A percentile compares a stretch with the other conserved stretches of the same genome.
These are phyloP conservation scores for Ceratobasidium theobromae DNA, from an alignment of 1,284 basidiomycete species.

Conservation along the genomic window DNA sequence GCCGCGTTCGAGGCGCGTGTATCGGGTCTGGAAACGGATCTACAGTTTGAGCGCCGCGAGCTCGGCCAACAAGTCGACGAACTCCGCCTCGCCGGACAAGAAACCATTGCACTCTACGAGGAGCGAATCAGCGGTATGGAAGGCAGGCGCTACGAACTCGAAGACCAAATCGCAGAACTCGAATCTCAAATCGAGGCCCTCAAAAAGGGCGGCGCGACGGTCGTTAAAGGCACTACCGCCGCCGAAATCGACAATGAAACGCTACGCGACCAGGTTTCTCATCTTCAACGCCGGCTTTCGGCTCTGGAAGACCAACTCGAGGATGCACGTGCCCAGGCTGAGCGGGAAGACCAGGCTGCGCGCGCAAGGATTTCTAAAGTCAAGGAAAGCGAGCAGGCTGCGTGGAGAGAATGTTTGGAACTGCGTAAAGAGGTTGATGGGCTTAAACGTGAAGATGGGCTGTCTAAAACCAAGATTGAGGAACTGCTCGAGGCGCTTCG, in stretches of 20 bases:
- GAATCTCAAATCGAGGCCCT: slow-evolving; percentile 55
- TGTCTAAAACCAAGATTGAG: slow-evolving; percentile 63
- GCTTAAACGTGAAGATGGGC: slow-evolving; percentile 61
- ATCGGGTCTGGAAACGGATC: slow-evolving; percentile 51
- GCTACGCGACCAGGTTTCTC: slow-evolving; percentile 81
- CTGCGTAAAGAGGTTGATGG: slow-evolving; percentile 65
- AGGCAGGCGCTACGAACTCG: slow-evolving; percentile 73
- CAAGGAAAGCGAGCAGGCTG: slow-evolving; percentile 75
- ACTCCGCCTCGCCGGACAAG: slow-evolving; percentile 82
- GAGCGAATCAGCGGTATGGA: slow-evolving; percentile 75
- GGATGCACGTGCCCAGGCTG: slow-evolving; percentile 68
- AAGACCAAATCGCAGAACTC: slow-evolving; percentile 63
- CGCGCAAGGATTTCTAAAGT: slow-evolving; percentile 67
- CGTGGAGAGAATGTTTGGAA: slow-evolving; percentile 65
- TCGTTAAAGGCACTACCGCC: slow-evolving; percentile 54
- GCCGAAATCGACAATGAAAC: slow-evolving; percentile 93
- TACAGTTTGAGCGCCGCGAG: slow-evolving; percentile 68
- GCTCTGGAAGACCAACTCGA: slow-evolving; percentile 84
- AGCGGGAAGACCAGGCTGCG: slow-evolving; percentile 69
- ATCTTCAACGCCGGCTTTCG: slow-evolving; percentile 76
- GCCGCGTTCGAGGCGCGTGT: slow-evolving; percentile 54
- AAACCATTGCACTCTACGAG: slow-evolving; percentile 91
- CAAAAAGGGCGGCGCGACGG: slow-evolving; percentile 43
- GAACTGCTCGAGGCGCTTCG: slow-evolving; percentile 87
- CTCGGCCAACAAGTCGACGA: slow-evolving; percentile 73